These are phyloP conservation scores for Phragmites australis DNA, from an alignment of 176 grass and related monocot species.

Conservation along the genomic window DNA sequence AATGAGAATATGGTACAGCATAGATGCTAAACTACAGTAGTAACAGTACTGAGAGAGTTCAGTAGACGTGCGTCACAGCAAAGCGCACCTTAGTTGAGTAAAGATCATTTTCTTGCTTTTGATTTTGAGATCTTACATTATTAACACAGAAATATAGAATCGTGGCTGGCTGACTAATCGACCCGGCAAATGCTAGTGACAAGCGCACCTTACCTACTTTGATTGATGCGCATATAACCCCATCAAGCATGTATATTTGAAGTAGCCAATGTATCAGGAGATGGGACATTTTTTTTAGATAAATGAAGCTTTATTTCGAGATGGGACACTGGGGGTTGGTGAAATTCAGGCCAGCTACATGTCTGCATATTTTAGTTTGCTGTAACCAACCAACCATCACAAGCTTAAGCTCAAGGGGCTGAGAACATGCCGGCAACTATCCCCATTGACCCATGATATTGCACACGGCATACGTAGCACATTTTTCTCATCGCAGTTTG, in stretches of 20 bases:
- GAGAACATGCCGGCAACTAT: background rate
- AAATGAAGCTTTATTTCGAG: background rate
- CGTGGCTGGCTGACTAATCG: background rate
- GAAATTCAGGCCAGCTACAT: background rate
- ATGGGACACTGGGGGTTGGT: background rate
- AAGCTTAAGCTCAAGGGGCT: background rate
- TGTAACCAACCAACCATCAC: background rate
- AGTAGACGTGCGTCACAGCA: background rate
- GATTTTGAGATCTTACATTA: background rate
- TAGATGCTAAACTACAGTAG: background rate
- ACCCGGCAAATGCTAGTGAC: background rate
- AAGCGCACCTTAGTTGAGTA: background rate
- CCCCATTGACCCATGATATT: background rate
- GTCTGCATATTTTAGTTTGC: background rate
- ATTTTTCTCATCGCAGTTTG: background rate
- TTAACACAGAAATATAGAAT: background rate
- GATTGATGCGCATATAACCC: background rate
- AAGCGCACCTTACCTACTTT: slow-evolving; percentile 9
- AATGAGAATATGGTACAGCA: no score
- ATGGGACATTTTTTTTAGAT: no score
- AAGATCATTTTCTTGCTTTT: background rate
- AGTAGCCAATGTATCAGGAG: no score
- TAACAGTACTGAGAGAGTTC: background rate
- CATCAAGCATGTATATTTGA: no score
- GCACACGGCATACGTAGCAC: background rate